Evolutionary conservation across 768 basidiomycete genomes (phyloP).

Genomic region (Mycena haematopus): DNA sequence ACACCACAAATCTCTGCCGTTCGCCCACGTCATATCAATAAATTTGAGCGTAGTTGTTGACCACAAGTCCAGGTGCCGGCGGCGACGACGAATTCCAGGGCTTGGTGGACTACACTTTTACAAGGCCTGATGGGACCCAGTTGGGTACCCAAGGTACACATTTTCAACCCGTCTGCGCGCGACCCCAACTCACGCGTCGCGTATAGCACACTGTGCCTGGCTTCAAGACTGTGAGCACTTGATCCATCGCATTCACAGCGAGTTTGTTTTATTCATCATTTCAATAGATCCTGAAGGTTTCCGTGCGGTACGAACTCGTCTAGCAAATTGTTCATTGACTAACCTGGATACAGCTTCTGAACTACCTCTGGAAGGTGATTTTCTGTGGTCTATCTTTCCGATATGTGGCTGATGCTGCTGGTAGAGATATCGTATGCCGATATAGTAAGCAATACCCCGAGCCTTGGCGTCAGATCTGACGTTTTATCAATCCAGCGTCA

Average conservation of each 20-base stretch:
- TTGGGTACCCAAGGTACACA: slow-evolving; percentile 66
- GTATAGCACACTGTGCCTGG: slow-evolving; percentile 66
- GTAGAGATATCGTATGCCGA: slow-evolving; percentile 45
- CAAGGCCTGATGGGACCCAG: slow-evolving; percentile 65
- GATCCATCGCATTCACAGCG: not conserved
- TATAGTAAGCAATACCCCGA: slow-evolving; percentile 49
- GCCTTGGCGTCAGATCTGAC: slow-evolving; percentile 7
- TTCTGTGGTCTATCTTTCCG: not conserved
- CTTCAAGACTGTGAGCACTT: slow-evolving; percentile 62
- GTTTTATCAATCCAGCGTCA: slow-evolving; percentile 47
- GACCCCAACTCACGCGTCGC: slow-evolving; percentile 1
- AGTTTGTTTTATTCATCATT: slow-evolving; percentile 4
- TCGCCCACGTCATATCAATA: slow-evolving; percentile 27
- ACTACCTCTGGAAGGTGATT: slow-evolving; percentile 71
- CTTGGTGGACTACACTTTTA: slow-evolving; percentile 65
- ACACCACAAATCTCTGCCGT: slow-evolving; percentile 71
- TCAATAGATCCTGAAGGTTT: slow-evolving; percentile 64
- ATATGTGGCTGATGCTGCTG: slow-evolving; percentile 1
- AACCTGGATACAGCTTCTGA: slow-evolving; percentile 51
- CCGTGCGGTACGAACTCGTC: slow-evolving; percentile 52
- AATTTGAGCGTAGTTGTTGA: not conserved
- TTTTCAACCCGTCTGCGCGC: not conserved
- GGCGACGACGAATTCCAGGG: slow-evolving; percentile 71
- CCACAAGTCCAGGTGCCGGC: slow-evolving; percentile 52
- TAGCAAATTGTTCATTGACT: not conserved